Percentiles rank a stretch among this genome's conserved stretches.
Evolutionary conservation across 1,139 yeast species (phyloP).

Genomic region (Petasospora rhodanensis): DNA sequence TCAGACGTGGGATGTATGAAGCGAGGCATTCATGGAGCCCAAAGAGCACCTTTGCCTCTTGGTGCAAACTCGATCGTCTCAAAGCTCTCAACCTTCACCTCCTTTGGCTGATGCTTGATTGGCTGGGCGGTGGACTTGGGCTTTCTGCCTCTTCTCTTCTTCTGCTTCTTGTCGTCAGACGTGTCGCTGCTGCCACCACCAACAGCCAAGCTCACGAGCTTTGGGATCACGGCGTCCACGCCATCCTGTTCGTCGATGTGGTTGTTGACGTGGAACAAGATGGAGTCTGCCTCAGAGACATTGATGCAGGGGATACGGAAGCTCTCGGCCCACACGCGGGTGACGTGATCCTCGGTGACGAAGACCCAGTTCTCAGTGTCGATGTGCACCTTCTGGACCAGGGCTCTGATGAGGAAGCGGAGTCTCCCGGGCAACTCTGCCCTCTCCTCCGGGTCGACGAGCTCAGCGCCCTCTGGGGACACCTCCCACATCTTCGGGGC

Average conservation of each 20-base stretch:
- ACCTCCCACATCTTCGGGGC: too few relatives aligned
- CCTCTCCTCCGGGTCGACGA: conserved; percentile 14
- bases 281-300: conserved; percentile 49
- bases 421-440: conserved; percentile 49
- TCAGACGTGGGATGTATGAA: too few relatives aligned
- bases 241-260: too few relatives aligned
- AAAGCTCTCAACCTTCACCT: conserved; percentile 38
- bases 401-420: conserved; percentile 45
- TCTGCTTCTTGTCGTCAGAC: conserved; percentile 1
- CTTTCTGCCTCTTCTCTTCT: conserved; percentile 2
- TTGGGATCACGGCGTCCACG: not conserved
- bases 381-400: conserved; percentile 42
- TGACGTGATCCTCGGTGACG: conserved; percentile 50
- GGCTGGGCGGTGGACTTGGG: conserved; percentile 1
- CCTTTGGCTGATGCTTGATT: conserved; percentile 6
- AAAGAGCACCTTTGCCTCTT: conserved; percentile 47
- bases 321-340: conserved; percentile 51
- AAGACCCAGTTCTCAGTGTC: conserved; percentile 44
- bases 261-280: conserved; percentile 25
- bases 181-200: too few relatives aligned
- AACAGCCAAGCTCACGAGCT: too few relatives aligned
- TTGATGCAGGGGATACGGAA: conserved; percentile 49
- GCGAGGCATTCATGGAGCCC: conserved; percentile 48
- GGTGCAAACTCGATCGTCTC: conserved; percentile 49
- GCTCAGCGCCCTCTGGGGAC: not conserved